These are phyloP conservation scores for Chrysosporium queenslandicum DNA, from an alignment of 2,329 filamentous ascomycete genomes.

Conservation along the genomic window DNA sequence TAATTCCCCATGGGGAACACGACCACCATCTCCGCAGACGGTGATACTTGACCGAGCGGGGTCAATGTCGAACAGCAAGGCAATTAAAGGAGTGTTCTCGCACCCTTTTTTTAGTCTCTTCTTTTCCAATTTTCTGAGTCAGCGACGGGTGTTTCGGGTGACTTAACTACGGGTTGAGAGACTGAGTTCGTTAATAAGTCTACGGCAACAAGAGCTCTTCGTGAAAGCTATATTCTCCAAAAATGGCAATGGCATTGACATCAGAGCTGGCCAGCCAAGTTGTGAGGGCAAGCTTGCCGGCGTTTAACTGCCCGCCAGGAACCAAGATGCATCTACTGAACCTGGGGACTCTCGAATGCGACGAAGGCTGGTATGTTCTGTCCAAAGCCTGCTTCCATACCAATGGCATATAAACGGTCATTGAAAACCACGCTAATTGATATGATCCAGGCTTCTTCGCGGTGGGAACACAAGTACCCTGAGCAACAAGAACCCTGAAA, in stretches of 20 bases:
- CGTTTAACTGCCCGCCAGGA: conserved; percentile 36
- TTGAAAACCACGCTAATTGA: no score
- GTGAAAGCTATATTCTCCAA: background rate
- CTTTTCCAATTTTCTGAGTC: background rate
- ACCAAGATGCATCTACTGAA: conserved; percentile 42
- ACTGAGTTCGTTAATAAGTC: background rate
- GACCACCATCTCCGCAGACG: no score
- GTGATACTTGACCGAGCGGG: background rate
- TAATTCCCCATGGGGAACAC: no score
- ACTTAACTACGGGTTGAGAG: background rate
- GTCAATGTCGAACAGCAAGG: background rate
- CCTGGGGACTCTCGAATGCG: conserved; percentile 38
- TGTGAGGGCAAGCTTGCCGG: conserved; percentile 21
- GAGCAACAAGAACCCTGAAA: conserved; percentile 31
- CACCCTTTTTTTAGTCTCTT: background rate
- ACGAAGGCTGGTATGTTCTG: conserved; percentile 38
- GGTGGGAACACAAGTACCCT: conserved; percentile 33
- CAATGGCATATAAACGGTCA: no score
- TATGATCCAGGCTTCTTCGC: conserved; percentile 26
- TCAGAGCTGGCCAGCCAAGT: conserved; percentile 12
- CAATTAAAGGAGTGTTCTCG: background rate
- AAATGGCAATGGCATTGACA: conserved; percentile 8
- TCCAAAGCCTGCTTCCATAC: no score
- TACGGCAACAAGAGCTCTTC: background rate
- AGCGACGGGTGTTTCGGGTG: background rate